These are phyloP conservation scores for Cardamine occulta DNA, from an alignment of 345 rosid species.

Conservation along the genomic window DNA sequence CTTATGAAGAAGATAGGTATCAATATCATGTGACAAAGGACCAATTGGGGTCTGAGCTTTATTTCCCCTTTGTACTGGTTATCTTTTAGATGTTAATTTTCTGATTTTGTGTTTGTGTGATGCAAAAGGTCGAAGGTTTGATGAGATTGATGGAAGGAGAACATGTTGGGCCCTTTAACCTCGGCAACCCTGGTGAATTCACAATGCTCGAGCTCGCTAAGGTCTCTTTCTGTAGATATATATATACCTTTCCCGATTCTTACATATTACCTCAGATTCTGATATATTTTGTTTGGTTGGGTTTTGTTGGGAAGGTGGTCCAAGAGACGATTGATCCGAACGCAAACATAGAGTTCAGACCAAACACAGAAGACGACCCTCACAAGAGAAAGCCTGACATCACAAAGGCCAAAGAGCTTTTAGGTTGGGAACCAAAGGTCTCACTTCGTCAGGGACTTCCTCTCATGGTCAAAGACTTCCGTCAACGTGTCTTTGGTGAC, in stretches of 20 bases:
- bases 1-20: slow-evolving; percentile 23
- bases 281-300: slow-evolving; percentile 23
- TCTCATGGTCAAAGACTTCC: slow-evolving; percentile 77
- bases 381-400: slow-evolving; percentile 90
- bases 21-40: slow-evolving; percentile 36
- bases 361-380: slow-evolving; percentile 89
- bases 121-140: slow-evolving; percentile 81
- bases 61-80: slow-evolving; percentile 19
- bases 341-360: slow-evolving; percentile 81
- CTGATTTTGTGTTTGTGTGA: slow-evolving; percentile 19
- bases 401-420: slow-evolving; percentile 73
- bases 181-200: slow-evolving; percentile 99
- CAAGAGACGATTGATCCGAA: slow-evolving; percentile 80
- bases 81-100: background rate
- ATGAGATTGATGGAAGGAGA: slow-evolving; percentile 97
- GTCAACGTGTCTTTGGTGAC: slow-evolving; percentile 73
- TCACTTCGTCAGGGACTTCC: slow-evolving; percentile 82
- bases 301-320: slow-evolving; percentile 54
- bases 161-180: slow-evolving; percentile 96
- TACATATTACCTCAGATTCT: background rate
- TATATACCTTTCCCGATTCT: background rate
- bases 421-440: slow-evolving; percentile 77
- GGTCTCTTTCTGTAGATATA: slow-evolving; percentile 45
- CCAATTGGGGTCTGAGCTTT: slow-evolving; percentile 34
- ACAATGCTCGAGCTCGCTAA: slow-evolving; percentile 98